A percentile compares a stretch with the other conserved stretches of the same genome.
phyloP scores from a whole-genome alignment of 768 basidiomycete species.

The Punctularia strigosozonata region DNA sequence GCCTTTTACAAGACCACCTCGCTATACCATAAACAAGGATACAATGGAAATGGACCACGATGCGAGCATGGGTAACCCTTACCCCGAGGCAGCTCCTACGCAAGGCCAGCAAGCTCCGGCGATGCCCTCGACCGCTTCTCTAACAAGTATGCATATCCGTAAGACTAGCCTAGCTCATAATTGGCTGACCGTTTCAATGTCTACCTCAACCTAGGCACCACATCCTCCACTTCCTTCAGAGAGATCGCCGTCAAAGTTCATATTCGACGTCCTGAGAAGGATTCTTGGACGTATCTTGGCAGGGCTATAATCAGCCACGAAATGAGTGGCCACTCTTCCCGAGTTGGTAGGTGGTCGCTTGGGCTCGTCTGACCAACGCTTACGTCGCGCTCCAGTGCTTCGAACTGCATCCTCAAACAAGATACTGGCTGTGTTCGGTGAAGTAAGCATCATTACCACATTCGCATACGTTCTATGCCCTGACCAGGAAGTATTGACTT shows the following conservation, averaged over 20 bases:
- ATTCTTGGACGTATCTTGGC: slow-evolving; percentile 75
- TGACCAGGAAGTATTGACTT: slow-evolving; percentile 9
- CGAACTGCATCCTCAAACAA: slow-evolving; percentile 56
- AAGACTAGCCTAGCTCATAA: too few species aligned
- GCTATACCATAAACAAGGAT: too few species aligned
- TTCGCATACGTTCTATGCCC: background rate
- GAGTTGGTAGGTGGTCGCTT: slow-evolving; percentile 49
- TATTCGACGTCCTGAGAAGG: slow-evolving; percentile 65
- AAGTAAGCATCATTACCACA: slow-evolving; percentile 29
- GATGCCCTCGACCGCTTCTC: too few species aligned
- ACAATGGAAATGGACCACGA: too few species aligned
- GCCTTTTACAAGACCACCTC: too few species aligned
- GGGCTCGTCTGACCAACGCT: background rate
- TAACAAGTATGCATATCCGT: too few species aligned
- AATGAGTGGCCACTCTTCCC: slow-evolving; percentile 61
- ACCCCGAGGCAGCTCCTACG: too few species aligned
- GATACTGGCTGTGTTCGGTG: slow-evolving; percentile 56
- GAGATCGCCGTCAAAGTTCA: slow-evolving; percentile 82
- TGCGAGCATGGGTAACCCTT: too few species aligned
- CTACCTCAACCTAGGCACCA: too few species aligned
- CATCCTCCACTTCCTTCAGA: too few species aligned
- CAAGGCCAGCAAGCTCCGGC: too few species aligned
- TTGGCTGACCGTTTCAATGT: too few species aligned
- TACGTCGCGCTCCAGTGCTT: slow-evolving; percentile 31
- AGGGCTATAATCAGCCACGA: slow-evolving; percentile 71